A percentile compares a stretch with the other conserved stretches of the same genome.
Evolutionary conservation across 2,329 filamentous ascomycete genomes (phyloP).

Genomic region (Aureobasidium sp.): DNA sequence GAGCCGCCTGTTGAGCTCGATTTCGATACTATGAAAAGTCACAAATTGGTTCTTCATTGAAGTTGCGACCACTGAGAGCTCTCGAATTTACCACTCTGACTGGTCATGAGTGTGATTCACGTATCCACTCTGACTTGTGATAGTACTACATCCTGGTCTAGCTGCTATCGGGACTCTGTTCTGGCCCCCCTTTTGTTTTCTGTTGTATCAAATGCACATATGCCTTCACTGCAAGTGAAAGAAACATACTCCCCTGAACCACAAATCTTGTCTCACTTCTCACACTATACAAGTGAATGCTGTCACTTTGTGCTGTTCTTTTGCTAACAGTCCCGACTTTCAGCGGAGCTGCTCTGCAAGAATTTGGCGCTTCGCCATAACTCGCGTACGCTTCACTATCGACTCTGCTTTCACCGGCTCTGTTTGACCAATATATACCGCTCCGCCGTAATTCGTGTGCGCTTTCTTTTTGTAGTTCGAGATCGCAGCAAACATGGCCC

Average conservation of each 20-base stretch:
- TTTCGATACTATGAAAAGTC: background rate
- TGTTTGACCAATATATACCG: too few species aligned
- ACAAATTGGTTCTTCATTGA: background rate
- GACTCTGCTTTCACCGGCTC: background rate
- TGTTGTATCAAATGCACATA: background rate
- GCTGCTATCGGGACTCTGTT: background rate
- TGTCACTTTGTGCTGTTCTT: background rate
- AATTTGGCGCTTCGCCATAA: background rate
- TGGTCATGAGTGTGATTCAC: background rate
- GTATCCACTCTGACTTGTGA: background rate
- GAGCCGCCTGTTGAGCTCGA: background rate
- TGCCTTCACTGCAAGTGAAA: background rate
- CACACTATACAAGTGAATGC: background rate
- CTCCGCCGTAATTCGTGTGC: background rate
- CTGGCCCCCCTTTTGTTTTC: background rate
- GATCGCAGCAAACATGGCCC: background rate
- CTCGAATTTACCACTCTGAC: background rate
- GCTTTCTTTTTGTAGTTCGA: background rate
- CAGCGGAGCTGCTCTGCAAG: background rate
- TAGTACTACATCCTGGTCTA: background rate
- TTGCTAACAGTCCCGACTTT: background rate
- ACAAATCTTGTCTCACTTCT: too few species aligned
- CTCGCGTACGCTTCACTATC: background rate
- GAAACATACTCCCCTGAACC: too few species aligned
- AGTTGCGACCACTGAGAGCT: background rate